Percentiles rank a stretch among this genome's conserved stretches.
phyloP scores from a whole-genome alignment of 257 asterid species.

The Solanum megistacrolobum region DNA sequence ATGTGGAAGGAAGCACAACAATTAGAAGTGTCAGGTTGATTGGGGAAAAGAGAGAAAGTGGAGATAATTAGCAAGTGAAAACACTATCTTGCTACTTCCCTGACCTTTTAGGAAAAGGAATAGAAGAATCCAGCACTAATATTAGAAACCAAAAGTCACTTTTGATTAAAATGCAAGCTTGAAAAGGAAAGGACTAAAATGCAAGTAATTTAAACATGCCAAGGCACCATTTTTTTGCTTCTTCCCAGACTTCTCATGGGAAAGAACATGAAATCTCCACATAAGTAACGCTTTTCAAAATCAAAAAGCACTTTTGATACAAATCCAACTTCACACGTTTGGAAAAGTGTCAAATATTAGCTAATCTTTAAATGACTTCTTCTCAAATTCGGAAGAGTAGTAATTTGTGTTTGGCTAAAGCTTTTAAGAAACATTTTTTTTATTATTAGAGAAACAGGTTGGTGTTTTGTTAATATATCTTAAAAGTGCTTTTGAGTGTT shows the following conservation, averaged over 20 bases:
- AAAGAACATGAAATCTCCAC: neutral
- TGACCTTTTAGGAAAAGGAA: neutral
- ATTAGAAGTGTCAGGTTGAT: neutral
- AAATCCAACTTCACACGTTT: neutral
- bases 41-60: neutral
- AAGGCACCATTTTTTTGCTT: neutral
- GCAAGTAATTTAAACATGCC: neutral
- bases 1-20: neutral
- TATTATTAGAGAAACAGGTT: neutral
- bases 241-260: neutral
- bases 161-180: neutral
- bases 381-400: neutral
- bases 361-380: neutral
- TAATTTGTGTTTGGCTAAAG: neutral
- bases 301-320: neutral
- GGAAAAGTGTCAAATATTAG: neutral
- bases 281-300: neutral
- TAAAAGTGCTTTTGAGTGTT: neutral
- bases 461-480: neutral
- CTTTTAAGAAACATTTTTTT: neutral
- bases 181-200: neutral
- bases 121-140: neutral
- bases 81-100: neutral
- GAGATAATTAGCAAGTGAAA: neutral
- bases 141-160: neutral